Conservation (phyloP, 352 stramenopile species). For the Globisporangium emineosum region DNA sequence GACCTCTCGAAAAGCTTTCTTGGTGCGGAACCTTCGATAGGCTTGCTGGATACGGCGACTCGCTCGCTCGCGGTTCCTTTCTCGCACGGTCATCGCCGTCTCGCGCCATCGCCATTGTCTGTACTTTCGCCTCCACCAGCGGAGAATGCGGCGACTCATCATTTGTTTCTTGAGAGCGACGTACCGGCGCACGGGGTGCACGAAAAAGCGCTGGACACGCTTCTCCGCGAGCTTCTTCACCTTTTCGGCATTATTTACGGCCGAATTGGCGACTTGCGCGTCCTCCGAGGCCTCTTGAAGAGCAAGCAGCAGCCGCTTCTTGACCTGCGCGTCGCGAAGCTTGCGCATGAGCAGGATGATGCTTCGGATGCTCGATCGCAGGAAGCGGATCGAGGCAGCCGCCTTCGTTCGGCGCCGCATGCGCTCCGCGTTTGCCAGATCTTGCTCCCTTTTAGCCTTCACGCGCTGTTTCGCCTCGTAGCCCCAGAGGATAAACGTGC, state of each 20-base stretch:
- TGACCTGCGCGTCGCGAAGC: slow-evolving; percentile 28
- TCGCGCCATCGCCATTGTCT: slow-evolving; percentile 28
- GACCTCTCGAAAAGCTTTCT: slow-evolving; percentile 25
- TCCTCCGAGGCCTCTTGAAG: slow-evolving; percentile 44
- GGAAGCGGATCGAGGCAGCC: slow-evolving; percentile 13
- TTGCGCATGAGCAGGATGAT: slow-evolving; percentile 32
- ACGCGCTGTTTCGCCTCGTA: not conserved
- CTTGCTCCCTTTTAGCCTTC: slow-evolving; percentile 1
- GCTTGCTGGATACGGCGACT: slow-evolving; percentile 43
- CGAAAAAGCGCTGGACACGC: slow-evolving; percentile 52
- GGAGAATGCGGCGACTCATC: slow-evolving; percentile 42
- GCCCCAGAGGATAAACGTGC: slow-evolving; percentile 18
- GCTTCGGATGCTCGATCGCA: slow-evolving; percentile 32
- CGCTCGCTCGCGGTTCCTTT: slow-evolving; percentile 21
- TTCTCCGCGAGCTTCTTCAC: slow-evolving; percentile 23
- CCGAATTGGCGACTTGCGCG: slow-evolving; percentile 11
- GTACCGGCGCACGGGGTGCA: slow-evolving; percentile 38
- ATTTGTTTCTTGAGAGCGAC: slow-evolving; percentile 40
- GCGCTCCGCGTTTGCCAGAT: slow-evolving; percentile 1
- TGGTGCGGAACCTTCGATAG: slow-evolving; percentile 30
- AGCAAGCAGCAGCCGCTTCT: slow-evolving; percentile 36
- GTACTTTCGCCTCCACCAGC: slow-evolving; percentile 39
- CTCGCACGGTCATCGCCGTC: slow-evolving; percentile 10
- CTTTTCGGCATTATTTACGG: not conserved
- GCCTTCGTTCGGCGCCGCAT: slow-evolving; percentile 14